A percentile compares a stretch with the other conserved stretches of the same genome.
These are phyloP conservation scores for Talinum fruticosum DNA, from an alignment of 148 eudicot species.

Conservation along the genomic window DNA sequence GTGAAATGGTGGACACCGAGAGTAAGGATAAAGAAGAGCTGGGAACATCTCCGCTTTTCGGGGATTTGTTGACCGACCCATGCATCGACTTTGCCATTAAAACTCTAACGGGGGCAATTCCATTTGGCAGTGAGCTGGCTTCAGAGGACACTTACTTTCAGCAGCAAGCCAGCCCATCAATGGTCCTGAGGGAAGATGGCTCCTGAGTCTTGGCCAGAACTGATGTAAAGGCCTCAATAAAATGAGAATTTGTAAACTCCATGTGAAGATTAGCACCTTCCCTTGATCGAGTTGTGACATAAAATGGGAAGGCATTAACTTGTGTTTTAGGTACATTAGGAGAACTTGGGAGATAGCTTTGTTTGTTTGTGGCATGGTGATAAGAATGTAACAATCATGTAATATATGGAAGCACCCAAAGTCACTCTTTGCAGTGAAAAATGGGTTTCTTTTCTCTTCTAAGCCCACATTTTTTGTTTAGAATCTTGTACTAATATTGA, in stretches of 20 bases:
- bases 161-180: conserved; percentile 18
- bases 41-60: conserved; percentile 28
- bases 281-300: neutral
- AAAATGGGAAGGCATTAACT: neutral
- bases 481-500: too few species aligned
- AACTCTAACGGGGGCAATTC: conserved; percentile 61
- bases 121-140: conserved; percentile 12
- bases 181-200: neutral
- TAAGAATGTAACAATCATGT: neutral
- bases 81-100: conserved; percentile 89
- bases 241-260: neutral
- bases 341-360: neutral
- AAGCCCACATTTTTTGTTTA: neutral
- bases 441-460: neutral
- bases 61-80: conserved; percentile 61
- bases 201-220: conserved; percentile 16
- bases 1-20: conserved; percentile 4
- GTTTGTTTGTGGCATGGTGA: neutral
- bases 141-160: conserved; percentile 14
- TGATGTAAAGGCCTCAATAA: conserved; percentile 1
- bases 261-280: neutral
- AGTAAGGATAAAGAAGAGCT: conserved; percentile 23
- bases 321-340: neutral
- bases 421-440: neutral
- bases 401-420: neutral